Evolutionary conservation across 148 eudicot species (phyloP).

Genomic region (Rhododendron kiyosumense): DNA sequence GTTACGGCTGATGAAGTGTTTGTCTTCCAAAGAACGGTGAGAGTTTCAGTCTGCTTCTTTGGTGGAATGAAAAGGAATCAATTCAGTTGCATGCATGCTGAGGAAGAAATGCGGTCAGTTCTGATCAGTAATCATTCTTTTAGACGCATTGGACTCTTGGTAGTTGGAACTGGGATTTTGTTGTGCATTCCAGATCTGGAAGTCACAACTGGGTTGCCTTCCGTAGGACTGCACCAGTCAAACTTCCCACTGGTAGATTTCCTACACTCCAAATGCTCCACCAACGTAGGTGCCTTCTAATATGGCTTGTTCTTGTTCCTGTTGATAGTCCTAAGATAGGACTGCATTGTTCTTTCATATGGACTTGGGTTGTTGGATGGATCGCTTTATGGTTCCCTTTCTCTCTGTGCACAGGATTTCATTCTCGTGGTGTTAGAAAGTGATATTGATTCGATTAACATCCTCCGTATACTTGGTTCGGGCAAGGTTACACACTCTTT

Average conservation of each 20-base stretch:
- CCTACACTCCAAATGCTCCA: not conserved
- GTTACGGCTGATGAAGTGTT: not conserved
- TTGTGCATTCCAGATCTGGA: slow-evolving; percentile 2
- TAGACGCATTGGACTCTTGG: not conserved
- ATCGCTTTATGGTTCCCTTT: not conserved
- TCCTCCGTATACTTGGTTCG: not conserved
- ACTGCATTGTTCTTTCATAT: not conserved
- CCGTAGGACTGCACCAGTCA: not conserved
- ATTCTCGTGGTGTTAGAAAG: not conserved
- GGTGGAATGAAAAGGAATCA: not conserved
- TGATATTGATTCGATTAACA: not conserved
- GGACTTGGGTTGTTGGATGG: not conserved
- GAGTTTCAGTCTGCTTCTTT: not conserved
- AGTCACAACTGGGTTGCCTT: too few species aligned
- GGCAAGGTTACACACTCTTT: too few species aligned
- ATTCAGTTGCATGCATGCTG: slow-evolving; percentile 1
- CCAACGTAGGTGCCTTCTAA: not conserved
- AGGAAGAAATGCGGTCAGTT: not conserved
- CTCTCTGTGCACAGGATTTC: not conserved
- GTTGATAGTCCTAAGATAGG: not conserved
- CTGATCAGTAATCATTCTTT: not conserved
- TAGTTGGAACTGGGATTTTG: not conserved
- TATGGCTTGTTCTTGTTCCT: not conserved
- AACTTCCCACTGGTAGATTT: not conserved
- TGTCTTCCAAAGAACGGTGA: not conserved